phyloP scores from a whole-genome alignment of 495 filamentous ascomycete species.

The Aspergillus saccharolyticus region DNA sequence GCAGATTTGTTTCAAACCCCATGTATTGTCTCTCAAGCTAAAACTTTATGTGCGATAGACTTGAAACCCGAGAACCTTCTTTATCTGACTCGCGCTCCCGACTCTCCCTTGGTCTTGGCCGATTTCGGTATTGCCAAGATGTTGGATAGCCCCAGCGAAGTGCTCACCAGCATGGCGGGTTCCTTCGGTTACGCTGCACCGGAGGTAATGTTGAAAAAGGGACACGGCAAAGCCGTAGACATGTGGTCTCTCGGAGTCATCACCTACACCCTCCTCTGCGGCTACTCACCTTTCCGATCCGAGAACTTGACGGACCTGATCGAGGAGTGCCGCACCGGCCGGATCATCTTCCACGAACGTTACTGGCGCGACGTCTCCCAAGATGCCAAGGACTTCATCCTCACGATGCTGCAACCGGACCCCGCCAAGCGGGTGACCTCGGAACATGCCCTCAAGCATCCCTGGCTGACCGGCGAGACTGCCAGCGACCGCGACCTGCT shows the following conservation, averaged over 20 bases:
- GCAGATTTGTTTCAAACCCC: background rate
- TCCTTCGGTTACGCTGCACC: slow-evolving; percentile 98
- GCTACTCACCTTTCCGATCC: slow-evolving; percentile 95
- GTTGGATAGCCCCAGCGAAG: slow-evolving; percentile 82
- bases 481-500: slow-evolving; percentile 94
- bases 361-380: slow-evolving; percentile 98
- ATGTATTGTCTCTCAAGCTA: background rate
- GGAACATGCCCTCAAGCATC: slow-evolving; percentile 75
- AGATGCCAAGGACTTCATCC: slow-evolving; percentile 95
- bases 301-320: slow-evolving; percentile 92
- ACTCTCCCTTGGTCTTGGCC: slow-evolving; percentile 86
- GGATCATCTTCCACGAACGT: slow-evolving; percentile 92
- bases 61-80: slow-evolving; percentile 98
- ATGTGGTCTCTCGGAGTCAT: slow-evolving; percentile 99
- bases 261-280: slow-evolving; percentile 98
- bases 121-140: slow-evolving; percentile 99
- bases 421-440: slow-evolving; percentile 75
- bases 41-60: slow-evolving; percentile 48
- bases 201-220: slow-evolving; percentile 96
- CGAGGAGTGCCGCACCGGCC: slow-evolving; percentile 85
- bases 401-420: slow-evolving; percentile 70
- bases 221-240: slow-evolving; percentile 97
- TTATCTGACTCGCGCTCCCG: slow-evolving; percentile 70
- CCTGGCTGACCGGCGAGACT: slow-evolving; percentile 85
- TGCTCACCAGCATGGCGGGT: slow-evolving; percentile 96